Conservation (phyloP, 305 asterid genomes). For the Rubia tinctorum region DNA sequence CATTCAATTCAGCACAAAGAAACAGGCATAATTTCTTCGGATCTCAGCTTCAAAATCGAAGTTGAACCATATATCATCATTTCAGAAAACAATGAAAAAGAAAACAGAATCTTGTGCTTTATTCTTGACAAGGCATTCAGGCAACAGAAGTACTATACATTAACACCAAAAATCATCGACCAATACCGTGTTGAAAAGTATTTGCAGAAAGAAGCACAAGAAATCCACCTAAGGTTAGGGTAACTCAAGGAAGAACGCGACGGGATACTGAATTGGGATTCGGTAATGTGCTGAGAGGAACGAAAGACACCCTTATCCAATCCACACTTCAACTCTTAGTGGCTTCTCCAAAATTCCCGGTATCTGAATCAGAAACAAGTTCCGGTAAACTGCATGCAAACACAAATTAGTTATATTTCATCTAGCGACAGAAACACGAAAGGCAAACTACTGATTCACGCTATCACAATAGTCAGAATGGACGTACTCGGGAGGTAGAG, state of each 20-base stretch:
- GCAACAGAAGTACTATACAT: not conserved
- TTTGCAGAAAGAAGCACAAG: conserved; percentile 9
- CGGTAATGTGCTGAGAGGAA: not conserved
- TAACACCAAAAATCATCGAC: not conserved
- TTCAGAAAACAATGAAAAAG: not conserved
- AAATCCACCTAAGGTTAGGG: conserved; percentile 5
- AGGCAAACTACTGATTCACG: not conserved
- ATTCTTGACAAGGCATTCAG: conserved; percentile 11
- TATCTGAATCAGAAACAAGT: conserved; percentile 21
- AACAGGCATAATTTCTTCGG: not conserved
- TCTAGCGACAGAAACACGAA: not conserved
- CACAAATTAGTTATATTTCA: conserved; percentile 2
- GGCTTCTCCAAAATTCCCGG: conserved; percentile 1
- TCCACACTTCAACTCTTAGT: conserved; percentile 9
- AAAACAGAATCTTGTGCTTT: not conserved
- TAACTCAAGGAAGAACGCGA: not conserved
- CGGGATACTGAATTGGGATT: not conserved
- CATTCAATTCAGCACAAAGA: not conserved
- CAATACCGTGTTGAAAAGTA: not conserved
- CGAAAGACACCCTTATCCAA: not conserved
- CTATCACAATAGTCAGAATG: conserved; percentile 8
- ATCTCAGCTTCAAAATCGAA: not conserved
- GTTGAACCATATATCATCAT: not conserved
- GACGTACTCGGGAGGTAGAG: conserved; percentile 44
- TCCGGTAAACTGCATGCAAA: conserved; percentile 31